Evolutionary conservation across 1,284 basidiomycete genomes (phyloP).

Genomic region (Cutaneotrichosporon dermatis): DNA sequence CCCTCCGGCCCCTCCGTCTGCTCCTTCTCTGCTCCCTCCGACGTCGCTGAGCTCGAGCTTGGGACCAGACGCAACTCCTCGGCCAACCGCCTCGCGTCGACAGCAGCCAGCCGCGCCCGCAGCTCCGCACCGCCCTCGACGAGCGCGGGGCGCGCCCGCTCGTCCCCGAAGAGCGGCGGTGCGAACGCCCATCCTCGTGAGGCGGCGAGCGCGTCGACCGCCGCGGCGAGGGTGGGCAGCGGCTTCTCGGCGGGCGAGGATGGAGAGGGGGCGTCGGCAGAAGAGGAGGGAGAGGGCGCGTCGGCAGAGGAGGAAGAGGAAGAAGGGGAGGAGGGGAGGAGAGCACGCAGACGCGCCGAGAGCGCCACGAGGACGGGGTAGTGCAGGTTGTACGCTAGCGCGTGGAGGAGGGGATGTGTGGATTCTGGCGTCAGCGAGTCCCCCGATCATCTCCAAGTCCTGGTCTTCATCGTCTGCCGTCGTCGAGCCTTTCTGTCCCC

Average conservation of each 20-base stretch:
- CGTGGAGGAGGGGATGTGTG: slow-evolving; percentile 9
- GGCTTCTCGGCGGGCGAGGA: too few species aligned
- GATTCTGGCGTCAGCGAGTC: slow-evolving; percentile 8
- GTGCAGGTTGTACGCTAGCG: slow-evolving; percentile 7
- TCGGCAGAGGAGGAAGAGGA: too few species aligned
- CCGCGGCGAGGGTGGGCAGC: not conserved
- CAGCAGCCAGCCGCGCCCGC: not conserved
- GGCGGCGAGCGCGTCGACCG: slow-evolving; percentile 3
- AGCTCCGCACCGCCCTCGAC: not conserved
- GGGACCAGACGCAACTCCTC: not conserved
- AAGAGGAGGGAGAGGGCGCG: too few species aligned
- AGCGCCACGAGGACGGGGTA: slow-evolving; percentile 13
- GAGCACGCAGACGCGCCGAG: not conserved
- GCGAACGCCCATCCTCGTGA: slow-evolving; percentile 16
- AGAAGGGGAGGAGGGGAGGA: too few species aligned
- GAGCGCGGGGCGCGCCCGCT: not conserved
- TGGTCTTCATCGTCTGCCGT: too few species aligned
- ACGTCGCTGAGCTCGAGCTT: too few species aligned
- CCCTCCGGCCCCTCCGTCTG: too few species aligned
- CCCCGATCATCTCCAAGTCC: too few species aligned
- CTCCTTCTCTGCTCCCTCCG: too few species aligned
- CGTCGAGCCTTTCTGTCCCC: too few species aligned
- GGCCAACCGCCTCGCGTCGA: slow-evolving; percentile 2
- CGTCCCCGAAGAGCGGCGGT: slow-evolving; percentile 3
- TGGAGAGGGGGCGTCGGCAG: too few species aligned